Conservation (phyloP, 1,284 basidiomycete species). For the Baeospora myosura region DNA sequence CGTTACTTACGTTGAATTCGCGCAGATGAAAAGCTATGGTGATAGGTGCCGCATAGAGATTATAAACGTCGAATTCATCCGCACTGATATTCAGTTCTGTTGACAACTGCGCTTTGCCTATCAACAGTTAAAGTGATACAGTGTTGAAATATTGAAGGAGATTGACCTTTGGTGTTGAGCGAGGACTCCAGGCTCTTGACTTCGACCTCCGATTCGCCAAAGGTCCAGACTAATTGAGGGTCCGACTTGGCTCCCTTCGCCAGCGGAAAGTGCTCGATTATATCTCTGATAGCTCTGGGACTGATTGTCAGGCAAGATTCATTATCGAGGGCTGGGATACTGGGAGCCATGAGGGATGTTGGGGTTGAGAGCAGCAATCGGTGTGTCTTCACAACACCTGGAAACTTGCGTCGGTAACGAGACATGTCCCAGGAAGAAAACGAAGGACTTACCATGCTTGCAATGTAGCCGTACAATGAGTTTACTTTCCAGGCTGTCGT, state of each 20-base stretch:
- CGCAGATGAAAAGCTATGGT: slow-evolving; percentile 71
- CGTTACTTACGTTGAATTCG: slow-evolving; percentile 63
- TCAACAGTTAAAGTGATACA: not conserved
- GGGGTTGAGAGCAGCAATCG: slow-evolving; percentile 54
- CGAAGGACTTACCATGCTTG: slow-evolving; percentile 56
- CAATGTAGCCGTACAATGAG: slow-evolving; percentile 67
- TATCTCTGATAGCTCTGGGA: slow-evolving; percentile 60
- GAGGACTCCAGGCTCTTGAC: slow-evolving; percentile 64
- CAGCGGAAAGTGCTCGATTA: slow-evolving; percentile 74
- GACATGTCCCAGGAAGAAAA: not conserved
- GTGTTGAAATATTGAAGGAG: not conserved
- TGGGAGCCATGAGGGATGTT: slow-evolving; percentile 53
- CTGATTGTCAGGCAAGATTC: slow-evolving; percentile 66
- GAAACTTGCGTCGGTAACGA: slow-evolving; percentile 7
- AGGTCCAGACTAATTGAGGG: slow-evolving; percentile 72
- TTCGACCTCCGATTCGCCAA: slow-evolving; percentile 55
- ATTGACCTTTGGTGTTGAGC: slow-evolving; percentile 61
- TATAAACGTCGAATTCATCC: slow-evolving; percentile 72
- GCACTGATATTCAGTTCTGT: slow-evolving; percentile 68
- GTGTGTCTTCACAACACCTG: slow-evolving; percentile 77
- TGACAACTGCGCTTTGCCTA: slow-evolving; percentile 56
- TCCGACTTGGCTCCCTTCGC: slow-evolving; percentile 56
- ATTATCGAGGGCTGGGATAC: slow-evolving; percentile 40
- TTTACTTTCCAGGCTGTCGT: slow-evolving; percentile 62
- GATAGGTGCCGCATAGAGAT: slow-evolving; percentile 50